Evolutionary conservation across 139 green algal species (phyloP), one percentile per base, ranked within the genome.

Genomic region (Zygnema cylindricum): DNA sequence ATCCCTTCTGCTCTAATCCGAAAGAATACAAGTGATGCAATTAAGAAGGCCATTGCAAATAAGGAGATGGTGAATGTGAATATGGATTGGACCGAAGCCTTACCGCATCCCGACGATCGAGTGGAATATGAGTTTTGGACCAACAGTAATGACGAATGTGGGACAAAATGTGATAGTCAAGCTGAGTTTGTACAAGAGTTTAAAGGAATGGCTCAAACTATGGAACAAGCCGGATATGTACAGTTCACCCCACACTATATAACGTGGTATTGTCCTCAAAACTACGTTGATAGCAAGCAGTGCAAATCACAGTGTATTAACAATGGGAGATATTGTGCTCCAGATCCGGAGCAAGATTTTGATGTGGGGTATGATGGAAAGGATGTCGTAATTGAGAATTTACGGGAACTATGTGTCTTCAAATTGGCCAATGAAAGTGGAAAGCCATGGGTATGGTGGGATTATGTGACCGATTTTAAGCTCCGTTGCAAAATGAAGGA

Each of bases 71-170:
- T 94, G 38, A 77, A 97, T 76, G 90, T 91, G 71, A 88, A 93
- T 83, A 69, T 97, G 35, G 94, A 97, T 91, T 98, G 96, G 96
- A 95, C 89, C 2, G 93, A 96, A 73, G 77, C 94, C 0, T 73
- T 98, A 81, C 95, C 96, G 0, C 92, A 94, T 76, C 81, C 92
- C 1, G 85, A 93, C 39, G 86, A 93, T 33, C 86, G 93, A 71
- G 94, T 98, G 22, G 69, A 87, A 2, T 98, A 96, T 95, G 96
- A 98, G 95, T 95, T 98, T 63, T 98, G 96, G 96, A 96, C 93
- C 55, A 98, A 97, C 91, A 94, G 69, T 86, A 98, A 98, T 81
- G 95, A 98, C 87, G 93, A 78, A 30, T 98, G 96, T 86, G 96
- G 96, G 1, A 22, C 82, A 1, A 91, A 94, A 21, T 98, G 96